phyloP scores from a whole-genome alignment of 495 filamentous ascomycete genomes.

The Podospora fimiseda region DNA sequence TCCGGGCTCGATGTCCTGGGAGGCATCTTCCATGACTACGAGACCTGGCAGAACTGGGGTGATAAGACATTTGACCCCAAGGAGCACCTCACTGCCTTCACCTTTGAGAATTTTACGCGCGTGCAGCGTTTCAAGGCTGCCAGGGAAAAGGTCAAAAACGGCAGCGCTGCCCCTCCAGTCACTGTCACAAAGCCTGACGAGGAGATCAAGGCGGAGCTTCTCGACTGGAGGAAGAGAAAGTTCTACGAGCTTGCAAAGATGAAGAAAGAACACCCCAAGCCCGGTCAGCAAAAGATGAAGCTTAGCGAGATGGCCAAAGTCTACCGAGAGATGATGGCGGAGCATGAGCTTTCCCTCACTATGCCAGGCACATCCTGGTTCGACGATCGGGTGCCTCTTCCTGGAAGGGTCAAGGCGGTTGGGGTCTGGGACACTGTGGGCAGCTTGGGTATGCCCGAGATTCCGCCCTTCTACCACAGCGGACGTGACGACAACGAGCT shows the following conservation, averaged over 20 bases:
- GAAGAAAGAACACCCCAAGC: not conserved
- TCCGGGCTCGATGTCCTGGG: conserved; percentile 50
- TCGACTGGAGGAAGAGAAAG: not conserved
- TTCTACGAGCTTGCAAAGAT: not conserved
- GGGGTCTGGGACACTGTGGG: conserved; percentile 52
- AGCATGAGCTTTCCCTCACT: not conserved
- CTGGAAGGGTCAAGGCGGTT: conserved; percentile 30
- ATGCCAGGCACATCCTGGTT: not conserved
- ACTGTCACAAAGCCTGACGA: not conserved
- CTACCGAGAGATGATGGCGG: not conserved
- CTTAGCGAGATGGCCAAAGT: not conserved
- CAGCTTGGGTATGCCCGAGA: conserved; percentile 35
- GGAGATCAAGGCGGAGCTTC: not conserved
- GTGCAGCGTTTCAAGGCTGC: conserved; percentile 18
- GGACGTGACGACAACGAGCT: conserved; percentile 38
- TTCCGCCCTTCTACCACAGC: conserved; percentile 17
- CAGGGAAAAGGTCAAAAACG: not conserved
- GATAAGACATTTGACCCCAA: conserved; percentile 12
- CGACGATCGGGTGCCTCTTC: not conserved
- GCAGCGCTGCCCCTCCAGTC: not conserved
- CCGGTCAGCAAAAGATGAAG: not conserved
- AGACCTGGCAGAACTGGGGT: conserved; percentile 14
- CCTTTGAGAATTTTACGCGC: conserved; percentile 16
- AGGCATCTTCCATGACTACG: conserved; percentile 48
- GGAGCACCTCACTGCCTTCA: conserved; percentile 13